Evolutionary conservation across 1,284 basidiomycete genomes (phyloP).

Genomic region (Ceratorhiza oryzae-sativae): DNA sequence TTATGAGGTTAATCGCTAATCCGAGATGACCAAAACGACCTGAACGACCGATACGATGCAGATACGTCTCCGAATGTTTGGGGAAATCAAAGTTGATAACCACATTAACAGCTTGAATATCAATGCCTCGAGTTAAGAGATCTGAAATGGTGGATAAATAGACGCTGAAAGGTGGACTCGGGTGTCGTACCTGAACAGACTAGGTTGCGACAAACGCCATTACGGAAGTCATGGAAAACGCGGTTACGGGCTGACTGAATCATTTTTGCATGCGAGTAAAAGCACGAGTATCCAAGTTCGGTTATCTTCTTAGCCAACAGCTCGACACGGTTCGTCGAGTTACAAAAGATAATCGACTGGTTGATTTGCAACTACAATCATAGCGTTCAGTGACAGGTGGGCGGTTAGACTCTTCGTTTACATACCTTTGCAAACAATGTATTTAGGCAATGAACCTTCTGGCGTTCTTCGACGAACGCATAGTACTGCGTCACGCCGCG

Average conservation of each 20-base stretch:
- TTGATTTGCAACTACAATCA: conserved; percentile 93
- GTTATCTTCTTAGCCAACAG: conserved; percentile 99
- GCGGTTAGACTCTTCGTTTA: conserved; percentile 19
- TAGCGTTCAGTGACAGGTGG: conserved; percentile 20
- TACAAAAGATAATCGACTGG: conserved; percentile 99
- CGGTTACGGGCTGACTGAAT: conserved; percentile 97
- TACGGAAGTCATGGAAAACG: conserved; percentile 99
- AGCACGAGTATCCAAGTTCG: conserved; percentile 98
- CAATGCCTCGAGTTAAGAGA: conserved; percentile 97
- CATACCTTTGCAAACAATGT: conserved; percentile 93
- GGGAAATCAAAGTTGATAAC: conserved; percentile 99
- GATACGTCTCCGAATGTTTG: conserved; percentile 97
- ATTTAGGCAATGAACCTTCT: conserved; percentile 99
- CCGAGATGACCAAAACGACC: conserved; percentile 98
- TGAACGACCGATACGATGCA: conserved; percentile 96
- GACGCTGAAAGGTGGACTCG: not conserved
- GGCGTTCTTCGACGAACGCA: conserved; percentile 97
- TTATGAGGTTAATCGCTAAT: conserved; percentile 95
- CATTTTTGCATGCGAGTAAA: conserved; percentile 99
- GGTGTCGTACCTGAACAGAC: conserved; percentile 73
- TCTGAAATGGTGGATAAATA: conserved; percentile 56
- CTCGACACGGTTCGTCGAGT: conserved; percentile 99
- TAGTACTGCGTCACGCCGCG: conserved; percentile 99
- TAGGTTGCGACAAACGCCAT: conserved; percentile 96
- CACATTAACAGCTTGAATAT: conserved; percentile 99